Base-by-base conservation (phyloP, 192 early-diverging fungal species). In the Pilobolus umbonatus region DNA sequence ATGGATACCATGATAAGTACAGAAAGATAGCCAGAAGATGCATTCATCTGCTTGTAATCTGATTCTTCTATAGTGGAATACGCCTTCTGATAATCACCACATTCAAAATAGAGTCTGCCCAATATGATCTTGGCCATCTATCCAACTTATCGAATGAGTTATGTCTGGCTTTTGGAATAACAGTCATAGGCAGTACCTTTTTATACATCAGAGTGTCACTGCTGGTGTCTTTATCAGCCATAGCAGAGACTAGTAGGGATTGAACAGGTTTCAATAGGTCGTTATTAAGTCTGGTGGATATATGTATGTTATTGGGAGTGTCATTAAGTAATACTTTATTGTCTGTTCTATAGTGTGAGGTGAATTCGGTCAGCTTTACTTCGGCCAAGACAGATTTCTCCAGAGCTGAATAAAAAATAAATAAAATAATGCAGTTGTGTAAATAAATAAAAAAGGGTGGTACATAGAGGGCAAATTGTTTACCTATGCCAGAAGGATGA, bases 41-140 rank as follows among this genome's bases (percentile, higher is more conserved):
- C 6, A 15, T 65, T 56, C 30, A 67, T 64, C 1, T 68, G 62
- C 34, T 76, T 60, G 17, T 65, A 17, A 22, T 25, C 55, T 14
- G 47, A 45, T 28, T 66, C 26, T n/a, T 44, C 25, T 4, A 84
- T 58, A 28, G 55, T 39, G 34, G 65, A 57, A 3, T 75, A 42
- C 47, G 79, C 75, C 45, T 78, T 63, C 4, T 56, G 67, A 49
- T 79, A 77, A 6, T 72, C 66, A 30, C 76, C 74, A 17, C 62
- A 68, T 22, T 79, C 77, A 59, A 84, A 83, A 55, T 80, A 76
- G 0, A 77, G 40, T 55, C 81, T 72, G 46, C 81, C 88, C 38
- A 86, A 59, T 28, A 90, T 59, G 17, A 78, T 55, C 0, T 64
- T 71, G 6, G 75, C 67, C 36, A 68, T 71, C 75, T 80, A 52